Evolutionary conservation across 2,329 filamentous ascomycete species (phyloP), one percentile per base, ranked within the genome.

Genomic region (Mycogone perniciosa): DNA sequence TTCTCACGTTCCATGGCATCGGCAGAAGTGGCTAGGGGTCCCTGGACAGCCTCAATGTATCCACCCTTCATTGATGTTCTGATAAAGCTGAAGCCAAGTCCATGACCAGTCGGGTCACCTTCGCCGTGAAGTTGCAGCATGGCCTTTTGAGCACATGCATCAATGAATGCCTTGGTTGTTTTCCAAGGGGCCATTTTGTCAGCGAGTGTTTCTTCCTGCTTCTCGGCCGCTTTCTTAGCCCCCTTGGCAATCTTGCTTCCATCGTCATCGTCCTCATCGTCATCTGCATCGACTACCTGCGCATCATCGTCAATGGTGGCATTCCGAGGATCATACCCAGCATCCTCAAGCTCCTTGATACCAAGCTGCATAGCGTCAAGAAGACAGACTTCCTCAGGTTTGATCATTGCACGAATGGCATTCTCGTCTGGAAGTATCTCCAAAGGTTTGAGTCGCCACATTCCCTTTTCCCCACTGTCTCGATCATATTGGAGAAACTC

Each of bases 61-160:
- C 93, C 93, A 55, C 93, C 93, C 70, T 99, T 99, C 93, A 99
- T 99, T 1, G 89, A 95, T 0, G 91, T 96, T 64, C 93, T 90
- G 67, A 99, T 91, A 67, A 99, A 96, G 65, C 89, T 96, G 73
- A 97, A 96, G 2, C 89, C 93, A 53, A 96, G 84, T 2, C 93
- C 93, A 61, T 91, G 87, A 27, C 90, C 90, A 0, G 92, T 96
- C 4, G 93, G 93, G 64, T 99, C 93, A 50, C 93, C 93, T 57
- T 95, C 89, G 20, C 93, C 93, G 60, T 96, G 91, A 9, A 99
- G 79, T 59, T 91, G 87, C 42, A 99, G 79, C 93, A 99, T 99
- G 3, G 93, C 93, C 66, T 99, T 99, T 53, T 90, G 89, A 54
- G 90, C 85, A 45, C 89, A 92, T 1, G 93, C 93, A 57, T 96